Evolutionary conservation across 495 filamentous ascomycete species (phyloP), one percentile per base, ranked within the genome.

Genomic region (Paragyromitra xinjiangensis): DNA sequence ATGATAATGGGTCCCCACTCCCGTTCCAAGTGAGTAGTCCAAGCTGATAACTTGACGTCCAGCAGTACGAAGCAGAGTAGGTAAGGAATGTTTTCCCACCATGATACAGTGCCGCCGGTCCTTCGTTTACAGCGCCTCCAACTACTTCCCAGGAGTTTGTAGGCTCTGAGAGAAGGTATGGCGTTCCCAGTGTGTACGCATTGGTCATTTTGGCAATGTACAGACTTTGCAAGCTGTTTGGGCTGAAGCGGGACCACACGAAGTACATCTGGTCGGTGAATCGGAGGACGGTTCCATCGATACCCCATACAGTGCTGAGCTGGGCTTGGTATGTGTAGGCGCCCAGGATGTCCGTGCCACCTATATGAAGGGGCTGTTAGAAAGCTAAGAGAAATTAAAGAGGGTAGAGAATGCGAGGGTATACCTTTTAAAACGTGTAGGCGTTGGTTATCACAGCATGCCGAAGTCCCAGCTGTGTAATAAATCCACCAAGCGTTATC

Each of bases 91-190:
- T 85, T 42, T 82, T 83, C 11, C 86, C 87, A 64, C 82, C 83
- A 24, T 83, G 82, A 71, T 82, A 86, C 29, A 83, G 75, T 71
- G 86, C 85, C 12, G 85, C 85, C 55, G 88, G 86, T 37, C 88
- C 88, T 69, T 89, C 89, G 62, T 88, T 88, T 40, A 89, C 86
- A n/a, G 87, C 85, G 22, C 86, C 85, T 4, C 84, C 84, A 22
- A 86, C 86, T 0, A 82, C 84, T 62, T 89, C 87, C 84, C 86
- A 89, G 11, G 83, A 42, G 0, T 83, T 64, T 1, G 83, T 83
- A 0, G 88, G 88, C 40, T 86, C 83, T 6, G 84, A 86, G 67
- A 89, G 85, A 16, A 86, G 81, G n/a, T 75, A 67, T 2, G 66
- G 45, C 6, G 74, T 34, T 16, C 81, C 84, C 29, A 85, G 77